Evolutionary conservation across 2,329 filamentous ascomycete species (phyloP), one percentile per base, ranked within the genome.

Genomic region (Davidsoniella virescens): DNA sequence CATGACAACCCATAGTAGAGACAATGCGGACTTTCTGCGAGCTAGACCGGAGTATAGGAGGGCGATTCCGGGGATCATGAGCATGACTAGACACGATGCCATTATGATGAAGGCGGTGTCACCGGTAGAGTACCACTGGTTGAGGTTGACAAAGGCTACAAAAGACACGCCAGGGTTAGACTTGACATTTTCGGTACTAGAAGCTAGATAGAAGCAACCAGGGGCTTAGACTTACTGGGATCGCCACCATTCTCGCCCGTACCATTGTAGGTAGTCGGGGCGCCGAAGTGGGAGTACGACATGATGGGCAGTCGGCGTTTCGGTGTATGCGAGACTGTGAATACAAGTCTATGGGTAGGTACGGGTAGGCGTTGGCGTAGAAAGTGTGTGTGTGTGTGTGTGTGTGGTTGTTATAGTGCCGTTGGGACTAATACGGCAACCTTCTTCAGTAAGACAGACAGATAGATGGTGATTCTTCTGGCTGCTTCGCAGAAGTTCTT

Each of bases 31-130:
- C 72, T 98, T 98, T 72, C 92, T 80, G 57, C 92, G 83, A n/a
- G 92, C 90, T 57, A 96, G 82, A 57, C 92, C 92, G 10, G 90
- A 95, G 71, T 98, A 98, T 56, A 98, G 79, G 68, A 98, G 95
- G 51, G 87, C 88, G 59, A 98, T 88, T 59, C 92, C 92, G 26
- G 92, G 92, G 26, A 96, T 74, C 92, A 96, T 98, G 67, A 95
- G 70, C 69, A 96, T 69, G 56, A 96, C 90, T 82, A 96, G 94
- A 63, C 85, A 88, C 54, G 88, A 78, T 54, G 84, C 75, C 59
- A 96, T 67, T 65, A 96, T 74, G 66, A 96, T 96, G 70, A 85
- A 96, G 63, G 88, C 86, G 69, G 88, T 83, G 67, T 98, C 92
- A 61, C 92, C 92, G 5, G 87, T 72, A 58, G 85, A 75, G 68